Evolutionary conservation across 257 asterid species (phyloP).

Genomic region (Buddleja alternifolia): DNA sequence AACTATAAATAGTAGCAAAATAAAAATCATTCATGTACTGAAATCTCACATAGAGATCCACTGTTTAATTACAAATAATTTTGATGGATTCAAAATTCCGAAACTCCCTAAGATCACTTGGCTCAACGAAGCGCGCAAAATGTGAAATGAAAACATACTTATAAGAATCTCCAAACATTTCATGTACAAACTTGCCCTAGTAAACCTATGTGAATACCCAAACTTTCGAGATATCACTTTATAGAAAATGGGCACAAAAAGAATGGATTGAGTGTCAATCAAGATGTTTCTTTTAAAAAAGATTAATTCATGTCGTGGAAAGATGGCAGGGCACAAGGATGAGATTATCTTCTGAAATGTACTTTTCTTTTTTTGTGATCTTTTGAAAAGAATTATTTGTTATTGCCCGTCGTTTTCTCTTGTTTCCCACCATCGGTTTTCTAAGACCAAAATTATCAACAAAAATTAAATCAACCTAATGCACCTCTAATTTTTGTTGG

Average conservation of each 20-base stretch:
- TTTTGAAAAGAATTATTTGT: slow-evolving; percentile 32
- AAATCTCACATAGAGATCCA: too few relatives aligned
- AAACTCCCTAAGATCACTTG: too few relatives aligned
- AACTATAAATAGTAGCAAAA: too few relatives aligned
- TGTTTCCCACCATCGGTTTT: slow-evolving; percentile 28
- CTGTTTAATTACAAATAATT: too few relatives aligned
- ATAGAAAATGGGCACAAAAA: slow-evolving; percentile 27
- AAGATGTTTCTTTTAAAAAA: slow-evolving; percentile 41
- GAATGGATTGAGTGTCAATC: slow-evolving; percentile 35
- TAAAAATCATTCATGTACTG: too few relatives aligned
- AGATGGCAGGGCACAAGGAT: slow-evolving; percentile 46
- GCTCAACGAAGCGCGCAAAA: too few relatives aligned
- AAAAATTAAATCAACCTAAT: not conserved
- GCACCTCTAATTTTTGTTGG: not conserved
- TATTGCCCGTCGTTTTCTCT: slow-evolving; percentile 42
- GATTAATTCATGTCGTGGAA: slow-evolving; percentile 33
- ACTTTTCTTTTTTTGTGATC: slow-evolving; percentile 35
- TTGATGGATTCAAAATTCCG: too few relatives aligned
- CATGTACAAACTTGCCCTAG: not conserved
- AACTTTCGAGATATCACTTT: slow-evolving; percentile 34
- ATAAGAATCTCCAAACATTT: too few relatives aligned
- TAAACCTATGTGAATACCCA: not conserved
- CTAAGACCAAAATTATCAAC: slow-evolving; percentile 1
- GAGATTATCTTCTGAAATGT: slow-evolving; percentile 42
- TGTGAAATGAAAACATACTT: too few relatives aligned